Conservation (phyloP, 352 stramenopile species). For the Globisporangium apiculatum region DNA sequence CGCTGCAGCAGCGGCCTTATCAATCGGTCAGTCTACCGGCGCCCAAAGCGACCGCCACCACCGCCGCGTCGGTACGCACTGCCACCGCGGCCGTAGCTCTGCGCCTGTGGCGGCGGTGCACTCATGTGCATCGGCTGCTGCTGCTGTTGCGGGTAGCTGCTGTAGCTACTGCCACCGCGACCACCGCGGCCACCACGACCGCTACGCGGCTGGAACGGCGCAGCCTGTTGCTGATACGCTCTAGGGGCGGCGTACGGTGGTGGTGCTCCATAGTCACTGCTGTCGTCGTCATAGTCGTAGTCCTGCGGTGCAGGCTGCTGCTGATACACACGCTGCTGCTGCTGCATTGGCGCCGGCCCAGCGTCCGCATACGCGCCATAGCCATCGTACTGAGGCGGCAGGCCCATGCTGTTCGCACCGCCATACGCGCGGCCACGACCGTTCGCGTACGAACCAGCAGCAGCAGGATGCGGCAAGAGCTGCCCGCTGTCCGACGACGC, state of each 20-base stretch:
- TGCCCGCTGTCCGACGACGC: constrained; percentile 1
- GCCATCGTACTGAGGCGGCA: constrained; percentile 3
- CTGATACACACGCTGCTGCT: constrained; percentile 6
- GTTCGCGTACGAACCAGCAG: neutral
- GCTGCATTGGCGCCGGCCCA: constrained; percentile 1
- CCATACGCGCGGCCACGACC: constrained; percentile 7
- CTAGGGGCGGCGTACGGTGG: too few species aligned
- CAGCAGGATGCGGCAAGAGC: neutral
- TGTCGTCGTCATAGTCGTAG: neutral
- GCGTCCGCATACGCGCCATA: constrained; percentile 10
- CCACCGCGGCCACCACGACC: neutral
- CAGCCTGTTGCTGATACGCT: too few species aligned
- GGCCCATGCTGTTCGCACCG: constrained; percentile 2
- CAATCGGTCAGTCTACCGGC: constrained; percentile 7
- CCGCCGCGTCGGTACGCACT: constrained; percentile 13
- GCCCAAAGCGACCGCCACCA: constrained; percentile 21
- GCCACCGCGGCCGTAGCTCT: constrained; percentile 18
- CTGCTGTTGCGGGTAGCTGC: constrained; percentile 8
- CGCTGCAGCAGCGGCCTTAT: too few species aligned
- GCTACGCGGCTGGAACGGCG: neutral
- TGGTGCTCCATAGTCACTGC: neutral
- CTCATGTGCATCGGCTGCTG: constrained; percentile 1
- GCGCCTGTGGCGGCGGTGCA: constrained; percentile 8
- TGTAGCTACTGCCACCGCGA: neutral
- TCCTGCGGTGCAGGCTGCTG: neutral